phyloP scores from a whole-genome alignment of 1,284 basidiomycete genomes.

The Hortiboletus rubellus region DNA sequence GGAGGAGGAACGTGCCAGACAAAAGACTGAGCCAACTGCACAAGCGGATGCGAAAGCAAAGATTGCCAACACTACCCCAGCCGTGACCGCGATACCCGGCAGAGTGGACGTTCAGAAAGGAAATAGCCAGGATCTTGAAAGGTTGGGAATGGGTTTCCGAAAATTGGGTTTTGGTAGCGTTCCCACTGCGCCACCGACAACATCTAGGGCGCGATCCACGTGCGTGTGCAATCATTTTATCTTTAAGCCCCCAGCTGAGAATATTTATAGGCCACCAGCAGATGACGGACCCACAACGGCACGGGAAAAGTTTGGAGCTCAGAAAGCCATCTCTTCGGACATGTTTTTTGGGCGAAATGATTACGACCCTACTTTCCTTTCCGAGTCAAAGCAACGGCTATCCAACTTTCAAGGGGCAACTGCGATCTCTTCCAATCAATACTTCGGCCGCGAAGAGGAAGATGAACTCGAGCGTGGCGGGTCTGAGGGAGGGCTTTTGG shows the following conservation, averaged over 20 bases:
- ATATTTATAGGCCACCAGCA: constrained; percentile 25
- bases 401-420: constrained; percentile 90
- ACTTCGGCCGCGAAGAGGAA: constrained; percentile 93
- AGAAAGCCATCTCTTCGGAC: constrained; percentile 96
- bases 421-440: constrained; percentile 92
- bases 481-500: constrained; percentile 53
- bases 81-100: constrained; percentile 26
- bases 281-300: constrained; percentile 80
- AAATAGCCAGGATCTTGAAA: constrained; percentile 50
- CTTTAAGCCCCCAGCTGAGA: not conserved
- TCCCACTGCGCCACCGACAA: constrained; percentile 53
- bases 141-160: constrained; percentile 79
- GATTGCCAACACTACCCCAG: constrained; percentile 27
- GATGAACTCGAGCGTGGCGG: constrained; percentile 49
- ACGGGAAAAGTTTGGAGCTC: constrained; percentile 86
- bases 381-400: constrained; percentile 82
- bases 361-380: constrained; percentile 75
- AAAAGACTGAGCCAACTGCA: constrained; percentile 51
- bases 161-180: constrained; percentile 86
- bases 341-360: constrained; percentile 94
- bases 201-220: constrained; percentile 48
- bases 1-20: constrained; percentile 60
- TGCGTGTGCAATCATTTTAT: constrained; percentile 32
- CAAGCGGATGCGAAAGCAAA: constrained; percentile 43
- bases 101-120: constrained; percentile 36